Evolutionary conservation across 495 filamentous ascomycete species (phyloP).

Genomic region (Aspergillus steynii): DNA sequence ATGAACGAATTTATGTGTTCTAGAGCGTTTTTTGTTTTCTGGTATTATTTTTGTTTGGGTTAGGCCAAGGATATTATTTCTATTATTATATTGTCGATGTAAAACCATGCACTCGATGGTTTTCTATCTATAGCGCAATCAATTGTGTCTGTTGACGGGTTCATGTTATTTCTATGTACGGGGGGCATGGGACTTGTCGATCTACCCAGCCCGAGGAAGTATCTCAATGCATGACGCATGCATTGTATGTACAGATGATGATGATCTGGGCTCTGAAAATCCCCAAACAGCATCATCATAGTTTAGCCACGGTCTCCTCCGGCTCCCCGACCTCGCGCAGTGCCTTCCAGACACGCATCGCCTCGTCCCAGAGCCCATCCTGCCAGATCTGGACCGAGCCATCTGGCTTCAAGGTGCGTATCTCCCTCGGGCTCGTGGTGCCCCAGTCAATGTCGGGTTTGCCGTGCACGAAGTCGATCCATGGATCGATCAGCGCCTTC

Average conservation of each 20-base stretch:
- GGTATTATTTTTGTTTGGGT: slow-evolving; percentile 7
- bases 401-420: slow-evolving; percentile 46
- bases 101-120: background rate
- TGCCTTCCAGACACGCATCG: slow-evolving; percentile 46
- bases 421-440: slow-evolving; percentile 21
- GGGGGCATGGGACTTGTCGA: background rate
- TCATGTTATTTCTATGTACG: background rate
- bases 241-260: background rate
- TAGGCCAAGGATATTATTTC: slow-evolving; percentile 7
- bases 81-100: background rate
- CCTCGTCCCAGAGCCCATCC: slow-evolving; percentile 49
- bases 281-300: slow-evolving; percentile 4
- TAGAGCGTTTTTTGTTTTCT: slow-evolving; percentile 17
- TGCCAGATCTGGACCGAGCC: slow-evolving; percentile 44
- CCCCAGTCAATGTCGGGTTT: slow-evolving; percentile 37
- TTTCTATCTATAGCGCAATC: background rate
- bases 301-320: slow-evolving; percentile 8
- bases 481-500: slow-evolving; percentile 41
- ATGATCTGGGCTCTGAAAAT: background rate
- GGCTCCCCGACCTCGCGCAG: slow-evolving; percentile 25
- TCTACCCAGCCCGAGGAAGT: background rate
- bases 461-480: slow-evolving; percentile 46
- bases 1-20: slow-evolving; percentile 13
- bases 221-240: background rate
- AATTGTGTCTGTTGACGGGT: slow-evolving; percentile 1